These are phyloP conservation scores for Phytophthora brassicae DNA, from an alignment of 352 stramenopile species.

Conservation along the genomic window DNA sequence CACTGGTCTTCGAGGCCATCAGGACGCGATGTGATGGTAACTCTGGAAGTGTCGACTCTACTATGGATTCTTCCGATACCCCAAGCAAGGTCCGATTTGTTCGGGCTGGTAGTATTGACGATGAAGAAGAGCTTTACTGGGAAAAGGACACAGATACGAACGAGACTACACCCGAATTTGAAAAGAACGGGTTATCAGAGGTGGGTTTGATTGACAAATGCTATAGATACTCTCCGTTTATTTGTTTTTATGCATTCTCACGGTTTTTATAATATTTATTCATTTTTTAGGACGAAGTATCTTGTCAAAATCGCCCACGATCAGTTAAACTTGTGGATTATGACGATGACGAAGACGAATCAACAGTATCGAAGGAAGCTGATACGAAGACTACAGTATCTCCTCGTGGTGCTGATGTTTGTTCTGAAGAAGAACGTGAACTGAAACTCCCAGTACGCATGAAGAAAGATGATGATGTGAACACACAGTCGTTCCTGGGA, in stretches of 20 bases:
- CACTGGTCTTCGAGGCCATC: constrained; percentile 75
- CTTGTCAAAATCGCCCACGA: constrained; percentile 42
- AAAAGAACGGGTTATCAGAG: constrained; percentile 51
- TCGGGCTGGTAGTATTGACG: constrained; percentile 53
- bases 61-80: constrained; percentile 23
- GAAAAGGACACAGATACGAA: constrained; percentile 65
- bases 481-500: constrained; percentile 53
- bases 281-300: constrained; percentile 58
- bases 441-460: constrained; percentile 63
- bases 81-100: constrained; percentile 55
- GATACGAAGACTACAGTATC: constrained; percentile 12
- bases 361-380: constrained; percentile 28
- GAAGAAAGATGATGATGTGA: constrained; percentile 56
- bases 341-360: constrained; percentile 64
- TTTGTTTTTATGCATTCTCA: too few relatives aligned
- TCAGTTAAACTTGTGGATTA: constrained; percentile 74
- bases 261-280: too few relatives aligned
- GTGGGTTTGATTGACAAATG: constrained; percentile 19
- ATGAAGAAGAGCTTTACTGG: constrained; percentile 81
- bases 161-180: constrained; percentile 34
- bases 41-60: constrained; percentile 30
- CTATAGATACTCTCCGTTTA: too few relatives aligned
- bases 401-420: constrained; percentile 16
- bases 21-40: constrained; percentile 56
- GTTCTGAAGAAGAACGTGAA: constrained; percentile 43